Evolutionary conservation across 305 asterid species (phyloP).

Genomic region (Solanum hybrid): DNA sequence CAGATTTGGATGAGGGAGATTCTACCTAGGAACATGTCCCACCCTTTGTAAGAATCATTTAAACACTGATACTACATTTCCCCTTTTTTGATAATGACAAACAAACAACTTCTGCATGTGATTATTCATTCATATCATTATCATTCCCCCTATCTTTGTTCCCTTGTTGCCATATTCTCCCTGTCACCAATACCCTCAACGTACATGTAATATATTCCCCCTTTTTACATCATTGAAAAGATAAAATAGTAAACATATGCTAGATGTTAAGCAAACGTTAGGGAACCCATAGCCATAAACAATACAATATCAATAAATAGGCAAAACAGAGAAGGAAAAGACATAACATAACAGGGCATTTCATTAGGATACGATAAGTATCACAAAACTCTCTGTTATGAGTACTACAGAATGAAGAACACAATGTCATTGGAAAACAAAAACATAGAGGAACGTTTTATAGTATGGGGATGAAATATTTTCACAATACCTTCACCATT

Average conservation of each 20-base stretch:
- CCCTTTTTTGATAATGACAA: not conserved
- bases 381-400: not conserved
- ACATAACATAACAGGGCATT: not conserved
- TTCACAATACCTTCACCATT: not conserved
- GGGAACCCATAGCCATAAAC: not conserved
- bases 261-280: too few relatives aligned
- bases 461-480: not conserved
- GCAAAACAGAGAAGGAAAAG: not conserved
- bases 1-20: too few relatives aligned
- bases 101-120: not conserved
- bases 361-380: too few relatives aligned
- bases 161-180: not conserved
- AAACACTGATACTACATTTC: not conserved
- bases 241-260: not conserved
- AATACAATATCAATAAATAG: too few relatives aligned
- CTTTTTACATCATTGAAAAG: not conserved
- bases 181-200: not conserved
- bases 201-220: too few relatives aligned
- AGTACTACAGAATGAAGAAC: not conserved
- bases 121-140: not conserved
- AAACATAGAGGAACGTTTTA: not conserved
- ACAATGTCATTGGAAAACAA: not conserved
- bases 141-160: not conserved
- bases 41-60: too few relatives aligned
- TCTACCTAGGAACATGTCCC: not conserved